Conservation (phyloP, 2,329 filamentous ascomycete species). For the Diaporthe sp. region DNA sequence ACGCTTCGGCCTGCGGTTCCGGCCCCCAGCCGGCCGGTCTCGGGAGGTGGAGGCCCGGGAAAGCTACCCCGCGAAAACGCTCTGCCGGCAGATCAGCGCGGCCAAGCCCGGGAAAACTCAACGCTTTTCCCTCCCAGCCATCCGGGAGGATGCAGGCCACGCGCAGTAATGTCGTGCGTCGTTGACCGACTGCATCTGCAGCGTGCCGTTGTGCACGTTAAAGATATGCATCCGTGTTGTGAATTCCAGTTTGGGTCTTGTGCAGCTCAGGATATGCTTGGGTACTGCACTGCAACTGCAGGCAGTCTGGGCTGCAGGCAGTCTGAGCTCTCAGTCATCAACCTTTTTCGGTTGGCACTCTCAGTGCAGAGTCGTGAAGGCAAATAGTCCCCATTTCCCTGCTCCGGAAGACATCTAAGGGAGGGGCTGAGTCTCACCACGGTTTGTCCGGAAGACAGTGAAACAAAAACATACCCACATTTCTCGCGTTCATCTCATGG, state of each 20-base stretch:
- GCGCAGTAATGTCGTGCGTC: neutral
- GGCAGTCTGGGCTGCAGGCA: neutral
- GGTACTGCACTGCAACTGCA: neutral
- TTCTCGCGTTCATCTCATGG: constrained; percentile 10
- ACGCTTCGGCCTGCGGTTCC: neutral
- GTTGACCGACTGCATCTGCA: neutral
- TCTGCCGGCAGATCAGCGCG: constrained; percentile 30
- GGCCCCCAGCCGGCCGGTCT: constrained; percentile 21
- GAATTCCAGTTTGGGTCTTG: neutral
- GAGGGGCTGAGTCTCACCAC: neutral
- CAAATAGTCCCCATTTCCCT: neutral
- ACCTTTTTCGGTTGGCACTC: neutral
- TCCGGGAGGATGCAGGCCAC: neutral
- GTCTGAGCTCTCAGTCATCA: neutral
- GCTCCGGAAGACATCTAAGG: neutral
- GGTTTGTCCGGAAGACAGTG: constrained; percentile 11
- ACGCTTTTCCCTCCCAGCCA: neutral
- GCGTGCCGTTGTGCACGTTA: neutral
- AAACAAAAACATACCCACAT: constrained; percentile 22
- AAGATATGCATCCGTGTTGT: neutral
- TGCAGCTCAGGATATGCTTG: neutral
- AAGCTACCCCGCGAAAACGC: constrained; percentile 27
- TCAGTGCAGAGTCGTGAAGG: neutral
- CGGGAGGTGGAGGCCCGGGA: neutral
- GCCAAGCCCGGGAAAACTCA: constrained; percentile 13